Base-by-base conservation (phyloP, 225 moss, liverwort and hornwort genomes). In the Ulota crispa region DNA sequence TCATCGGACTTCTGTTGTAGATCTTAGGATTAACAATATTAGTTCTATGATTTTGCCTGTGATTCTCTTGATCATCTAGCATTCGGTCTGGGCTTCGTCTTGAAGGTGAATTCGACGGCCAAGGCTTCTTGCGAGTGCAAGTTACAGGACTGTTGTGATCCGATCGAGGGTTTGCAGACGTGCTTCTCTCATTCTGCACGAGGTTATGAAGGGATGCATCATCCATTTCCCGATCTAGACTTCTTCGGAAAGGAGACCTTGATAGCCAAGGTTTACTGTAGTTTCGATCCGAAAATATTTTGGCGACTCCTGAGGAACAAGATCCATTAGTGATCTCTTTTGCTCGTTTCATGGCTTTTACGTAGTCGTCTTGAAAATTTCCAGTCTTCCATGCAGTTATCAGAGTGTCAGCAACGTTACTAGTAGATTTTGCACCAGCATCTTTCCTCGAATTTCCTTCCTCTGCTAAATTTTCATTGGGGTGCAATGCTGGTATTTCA, bases 251-350 rank as follows among this genome's bases (percentile, higher is more conserved):
- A 82, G 86, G 86, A 14, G 89, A 86, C 65, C 59, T 80, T 27
- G 89, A 89, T 69, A 87, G 68, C 87, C 89, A 85, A 73, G 89
- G 90, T 68, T 86, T 90, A 54, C 77, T 60, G 64, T 86, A 85
- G 20, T 82, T 79, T 56, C 88, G 86, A 27, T 86, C 85, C 56
- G 80, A 81, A 71, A 86, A 80, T 15, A 70, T 24, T 70, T 84
- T 88, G 78, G 80, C 77, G n/a, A 77, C 77, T 67, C 79, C 87
- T 65, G 86, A 80, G 67, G 88, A 90, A 82, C 73, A 73, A 15
- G 73, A 77, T 36, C 69, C 82, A 64, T 69, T 86, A 15, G 82
- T 83, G 20, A 86, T 75, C 73, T 81, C 85, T 82, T 84, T 86
- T 37, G 86, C 86, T 84, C 79, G 82, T 86, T 82, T 88, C 84